Conservation (phyloP, 202 grass and related monocot species). For the Dendrocalamus latiflorus region DNA sequence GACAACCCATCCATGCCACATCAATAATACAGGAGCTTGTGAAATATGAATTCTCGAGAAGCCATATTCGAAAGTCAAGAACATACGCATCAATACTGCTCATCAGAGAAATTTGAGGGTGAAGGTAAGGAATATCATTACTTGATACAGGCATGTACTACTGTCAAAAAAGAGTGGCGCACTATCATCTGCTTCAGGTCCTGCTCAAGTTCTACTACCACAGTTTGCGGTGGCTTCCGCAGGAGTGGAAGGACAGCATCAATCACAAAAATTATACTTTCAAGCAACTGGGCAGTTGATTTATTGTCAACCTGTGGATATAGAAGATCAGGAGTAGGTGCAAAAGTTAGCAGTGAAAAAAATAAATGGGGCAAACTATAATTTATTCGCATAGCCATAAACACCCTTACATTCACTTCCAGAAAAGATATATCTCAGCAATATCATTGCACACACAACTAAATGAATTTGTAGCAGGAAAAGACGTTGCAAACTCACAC, state of each 20-base stretch:
- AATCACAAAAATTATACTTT: slow-evolving; percentile 97
- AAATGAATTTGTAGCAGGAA: slow-evolving; percentile 14
- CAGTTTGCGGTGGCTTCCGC: slow-evolving; percentile 74
- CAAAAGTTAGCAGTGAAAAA: slow-evolving; percentile 5
- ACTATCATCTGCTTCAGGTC: slow-evolving; percentile 98
- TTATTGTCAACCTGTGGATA: slow-evolving; percentile 77
- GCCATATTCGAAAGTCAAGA: background rate
- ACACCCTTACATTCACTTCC: slow-evolving; percentile 11
- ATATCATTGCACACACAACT: background rate
- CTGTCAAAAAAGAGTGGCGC: slow-evolving; percentile 91
- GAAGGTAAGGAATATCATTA: slow-evolving; percentile 32
- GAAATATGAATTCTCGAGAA: background rate
- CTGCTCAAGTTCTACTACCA: slow-evolving; percentile 95
- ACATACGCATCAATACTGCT: background rate
- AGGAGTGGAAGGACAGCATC: slow-evolving; percentile 93
- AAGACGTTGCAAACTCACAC: background rate
- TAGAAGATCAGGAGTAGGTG: slow-evolving; percentile 7
- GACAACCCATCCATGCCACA: background rate
- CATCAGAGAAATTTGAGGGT: slow-evolving; percentile 2
- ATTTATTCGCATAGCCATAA: background rate
- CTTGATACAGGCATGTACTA: slow-evolving; percentile 99
- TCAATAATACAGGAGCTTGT: background rate
- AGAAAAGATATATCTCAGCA: background rate
- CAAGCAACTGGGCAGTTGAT: slow-evolving; percentile 78
- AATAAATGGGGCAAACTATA: background rate